These are phyloP conservation scores for Penicillium sp. DNA, from an alignment of 2,329 filamentous ascomycete species.

Conservation along the genomic window DNA sequence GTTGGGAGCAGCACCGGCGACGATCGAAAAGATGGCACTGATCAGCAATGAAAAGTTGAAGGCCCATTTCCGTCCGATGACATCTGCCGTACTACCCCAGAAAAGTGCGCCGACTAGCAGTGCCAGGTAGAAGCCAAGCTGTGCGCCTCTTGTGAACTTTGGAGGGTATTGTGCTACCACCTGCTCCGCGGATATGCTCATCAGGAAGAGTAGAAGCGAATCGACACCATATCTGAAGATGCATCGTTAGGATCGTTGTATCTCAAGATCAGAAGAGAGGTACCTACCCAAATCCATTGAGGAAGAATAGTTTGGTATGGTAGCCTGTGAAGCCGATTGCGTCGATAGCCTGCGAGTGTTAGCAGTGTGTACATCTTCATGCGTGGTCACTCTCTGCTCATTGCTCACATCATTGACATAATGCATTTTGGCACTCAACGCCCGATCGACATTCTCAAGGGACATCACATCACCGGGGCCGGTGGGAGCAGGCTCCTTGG, in stretches of 20 bases:
- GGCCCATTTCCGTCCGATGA: constrained; percentile 67
- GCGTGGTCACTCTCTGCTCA: too few species aligned
- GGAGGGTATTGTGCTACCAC: constrained; percentile 29
- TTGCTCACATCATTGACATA: constrained; percentile 65
- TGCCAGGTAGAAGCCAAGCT: constrained; percentile 45
- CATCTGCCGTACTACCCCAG: constrained; percentile 68
- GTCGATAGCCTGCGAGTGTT: constrained; percentile 46
- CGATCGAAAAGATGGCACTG: constrained; percentile 62
- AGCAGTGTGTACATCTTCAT: not conserved
- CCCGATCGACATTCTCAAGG: constrained; percentile 53
- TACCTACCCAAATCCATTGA: constrained; percentile 61
- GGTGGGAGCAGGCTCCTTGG: not conserved
- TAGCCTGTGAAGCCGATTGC: constrained; percentile 57
- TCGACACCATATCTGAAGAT: constrained; percentile 53
- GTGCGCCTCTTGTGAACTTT: constrained; percentile 33
- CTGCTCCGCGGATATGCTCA: constrained; percentile 32
- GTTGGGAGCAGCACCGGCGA: constrained; percentile 67
- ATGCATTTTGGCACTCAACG: constrained; percentile 67
- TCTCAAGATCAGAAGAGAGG: not conserved
- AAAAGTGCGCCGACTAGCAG: constrained; percentile 56
- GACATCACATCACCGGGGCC: constrained; percentile 7
- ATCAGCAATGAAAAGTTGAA: constrained; percentile 70
- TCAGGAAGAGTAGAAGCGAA: constrained; percentile 40
- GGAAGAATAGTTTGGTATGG: constrained; percentile 61
- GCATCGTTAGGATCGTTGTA: too few species aligned